Conservation (phyloP, 2,329 filamentous ascomycete genomes). For the Stachybotrys chartarum region DNA sequence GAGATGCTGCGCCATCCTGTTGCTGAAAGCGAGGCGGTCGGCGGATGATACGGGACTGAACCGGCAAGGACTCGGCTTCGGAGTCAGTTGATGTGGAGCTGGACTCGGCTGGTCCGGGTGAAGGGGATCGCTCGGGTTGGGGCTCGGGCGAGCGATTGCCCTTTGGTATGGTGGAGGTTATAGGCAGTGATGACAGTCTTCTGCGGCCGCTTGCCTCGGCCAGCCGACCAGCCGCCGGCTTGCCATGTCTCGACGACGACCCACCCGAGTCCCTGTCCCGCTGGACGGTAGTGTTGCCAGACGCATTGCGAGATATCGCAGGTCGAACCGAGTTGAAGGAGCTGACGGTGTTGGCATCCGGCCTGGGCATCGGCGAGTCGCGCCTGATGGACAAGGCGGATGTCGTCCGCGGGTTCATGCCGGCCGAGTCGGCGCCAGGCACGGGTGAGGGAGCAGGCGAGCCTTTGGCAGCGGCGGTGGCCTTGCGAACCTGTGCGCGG, state of each 20-base stretch:
- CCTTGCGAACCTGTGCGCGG: conserved; percentile 79
- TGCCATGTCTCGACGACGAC: conserved; percentile 20
- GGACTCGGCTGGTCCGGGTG: conserved; percentile 28
- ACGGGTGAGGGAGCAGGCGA: conserved; percentile 51
- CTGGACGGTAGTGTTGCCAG: conserved; percentile 35
- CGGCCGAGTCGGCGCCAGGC: conserved; percentile 39
- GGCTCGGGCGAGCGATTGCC: conserved; percentile 14
- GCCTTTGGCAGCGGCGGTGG: conserved; percentile 49
- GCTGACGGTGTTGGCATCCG: conserved; percentile 36
- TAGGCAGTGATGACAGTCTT: conserved; percentile 38
- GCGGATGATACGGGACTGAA: conserved; percentile 53
- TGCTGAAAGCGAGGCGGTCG: conserved; percentile 46
- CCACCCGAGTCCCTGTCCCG: conserved; percentile 24
- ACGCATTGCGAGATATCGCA: conserved; percentile 39
- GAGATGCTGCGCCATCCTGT: conserved; percentile 26
- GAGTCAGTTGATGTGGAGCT: conserved; percentile 32
- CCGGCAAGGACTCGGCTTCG: conserved; percentile 43
- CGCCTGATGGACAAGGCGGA: conserved; percentile 51
- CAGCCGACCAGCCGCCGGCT: conserved; percentile 11
- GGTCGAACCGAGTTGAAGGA: conserved; percentile 36
- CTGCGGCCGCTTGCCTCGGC: conserved; percentile 22
- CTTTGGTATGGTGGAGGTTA: conserved; percentile 14
- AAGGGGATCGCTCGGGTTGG: conserved; percentile 16
- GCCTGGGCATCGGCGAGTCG: conserved; percentile 46
- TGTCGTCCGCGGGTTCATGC: conserved; percentile 31